Base-by-base conservation (phyloP, 371 early-diverging fungal species). In the Racocetra persica region DNA sequence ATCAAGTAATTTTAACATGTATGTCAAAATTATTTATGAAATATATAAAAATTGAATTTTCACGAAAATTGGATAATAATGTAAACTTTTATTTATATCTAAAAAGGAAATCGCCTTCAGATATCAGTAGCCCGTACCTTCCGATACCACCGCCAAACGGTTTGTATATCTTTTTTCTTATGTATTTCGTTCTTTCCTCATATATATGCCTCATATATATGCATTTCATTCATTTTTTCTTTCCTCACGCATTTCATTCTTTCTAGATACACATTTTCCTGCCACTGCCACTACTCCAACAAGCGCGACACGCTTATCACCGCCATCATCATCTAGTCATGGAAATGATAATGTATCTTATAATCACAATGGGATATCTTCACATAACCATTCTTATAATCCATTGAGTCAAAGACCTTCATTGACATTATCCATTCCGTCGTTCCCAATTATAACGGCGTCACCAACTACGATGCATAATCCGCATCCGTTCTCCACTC, bases 31-130 rank as follows among this genome's bases (percentile, higher is more conserved):
- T 24, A 59, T 57, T 24, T 28, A 20, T 5, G 5, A 26, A 54
- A 45, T 16, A 36, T 24, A 6, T 45, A 16, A 32, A 32, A 32
- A 32, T 36, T 22, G 32, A 7, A 20, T 38, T 59, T 59, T 59
- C 8, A n/a, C 24, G 57, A 45, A 45, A 14, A 52, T 4, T 52
- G 52, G 3, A 18, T 52, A 52, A 52, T 18, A 18, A 16, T 52
- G 52, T 52, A 52, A 52, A n/a, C n/a, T n/a, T n/a, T n/a, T n/a
- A n/a, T 52, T 52, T 13, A 32, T 32, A 32, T 3, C 45, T 45
- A 45, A 52, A 52, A 52, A 79, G 79, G 20, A 79, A 79, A 79
- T 79, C 79, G n/a, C 79, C 79, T 36, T 79, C 79, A 70, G 79
- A 79, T 22, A 67, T 71, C 5, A 52, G 69, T 79, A 79, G 79